Evolutionary conservation across 768 basidiomycete species (phyloP), one percentile per base, ranked within the genome.

Genomic region (Mycena capillaripes): DNA sequence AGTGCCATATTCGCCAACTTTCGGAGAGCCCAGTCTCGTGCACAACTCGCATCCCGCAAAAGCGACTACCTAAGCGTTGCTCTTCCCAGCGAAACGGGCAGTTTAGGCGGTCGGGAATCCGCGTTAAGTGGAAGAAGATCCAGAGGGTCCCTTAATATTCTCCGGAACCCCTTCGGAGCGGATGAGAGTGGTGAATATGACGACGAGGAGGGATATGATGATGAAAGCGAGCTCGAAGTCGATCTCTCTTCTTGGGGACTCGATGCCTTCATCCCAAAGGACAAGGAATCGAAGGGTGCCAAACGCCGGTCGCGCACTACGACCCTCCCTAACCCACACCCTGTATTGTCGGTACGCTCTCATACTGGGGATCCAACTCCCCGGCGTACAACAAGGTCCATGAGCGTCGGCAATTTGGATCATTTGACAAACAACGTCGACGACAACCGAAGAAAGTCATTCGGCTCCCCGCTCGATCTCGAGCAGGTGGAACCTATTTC

Each of bases 1-100:
- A 95, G 94, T 71, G 95, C 94, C 60, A 93, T 96, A 70, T 96
- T 96, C 76, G 87, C 92, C n/a, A 92, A 93, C 79, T 84, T 95
- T 46, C 90, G 93, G 36, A 89, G 88, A 60, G 84, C 86, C 60
- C 86, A 87, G 59, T 83, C 88, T 72, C 85, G 85, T 69, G 85
- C 86, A 27, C 81, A 81, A 36, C 61, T 81, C 9, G 76, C 81
- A 23, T 78, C 87, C 52, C 86, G 89, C 56, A 88, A 86, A 77
- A 92, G 88, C 75, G 92, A 94, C 80, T 91, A 91, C 77, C 88
- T 94, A 30, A 89, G 91, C 8, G 89, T 93, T 9, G 82, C 90
- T 23, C 82, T 93, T 36, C 91, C 92, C n/a, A 89, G 86, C 70
- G 92, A 93, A 72, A 83, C 85, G 14, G 87, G 83, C 11, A 88